Evolutionary conservation across 2,329 filamentous ascomycete species (phyloP).

Genomic region (Zelopaecilomyces penicillatus): DNA sequence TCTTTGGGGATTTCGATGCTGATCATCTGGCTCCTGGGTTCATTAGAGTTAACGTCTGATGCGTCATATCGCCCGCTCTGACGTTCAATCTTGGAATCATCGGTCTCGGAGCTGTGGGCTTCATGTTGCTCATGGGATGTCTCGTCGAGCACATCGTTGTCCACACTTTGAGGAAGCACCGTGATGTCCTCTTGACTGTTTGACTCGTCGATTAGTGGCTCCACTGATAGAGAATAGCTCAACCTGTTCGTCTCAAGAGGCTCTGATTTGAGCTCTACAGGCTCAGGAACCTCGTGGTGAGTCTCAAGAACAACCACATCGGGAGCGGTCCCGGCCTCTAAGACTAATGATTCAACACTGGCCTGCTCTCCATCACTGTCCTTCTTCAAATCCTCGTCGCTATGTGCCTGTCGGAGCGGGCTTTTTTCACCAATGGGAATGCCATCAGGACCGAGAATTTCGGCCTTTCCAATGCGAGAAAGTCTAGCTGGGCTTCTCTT

Average conservation of each 20-base stretch:
- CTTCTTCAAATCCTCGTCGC: constrained; percentile 20
- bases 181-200: too few relatives aligned
- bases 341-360: background rate
- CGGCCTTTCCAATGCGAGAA: constrained; percentile 42
- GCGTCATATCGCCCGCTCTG: background rate
- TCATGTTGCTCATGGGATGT: too few relatives aligned
- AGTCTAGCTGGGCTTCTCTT: constrained; percentile 63
- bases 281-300: too few relatives aligned
- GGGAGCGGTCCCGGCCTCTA: too few relatives aligned
- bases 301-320: too few relatives aligned
- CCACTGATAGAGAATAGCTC: too few relatives aligned
- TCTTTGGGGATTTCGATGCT: background rate
- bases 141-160: too few relatives aligned
- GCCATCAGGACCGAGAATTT: constrained; percentile 40
- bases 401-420: constrained; percentile 43
- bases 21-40: background rate
- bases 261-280: too few relatives aligned
- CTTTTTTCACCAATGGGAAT: constrained; percentile 22
- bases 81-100: background rate
- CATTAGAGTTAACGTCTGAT: background rate
- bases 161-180: too few relatives aligned
- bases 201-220: too few relatives aligned
- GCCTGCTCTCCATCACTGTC: constrained; percentile 14
- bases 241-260: too few relatives aligned
- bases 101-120: background rate